These are phyloP conservation scores for Plenodomus biglobosus DNA, from an alignment of 2,329 filamentous ascomycete species.

Conservation along the genomic window DNA sequence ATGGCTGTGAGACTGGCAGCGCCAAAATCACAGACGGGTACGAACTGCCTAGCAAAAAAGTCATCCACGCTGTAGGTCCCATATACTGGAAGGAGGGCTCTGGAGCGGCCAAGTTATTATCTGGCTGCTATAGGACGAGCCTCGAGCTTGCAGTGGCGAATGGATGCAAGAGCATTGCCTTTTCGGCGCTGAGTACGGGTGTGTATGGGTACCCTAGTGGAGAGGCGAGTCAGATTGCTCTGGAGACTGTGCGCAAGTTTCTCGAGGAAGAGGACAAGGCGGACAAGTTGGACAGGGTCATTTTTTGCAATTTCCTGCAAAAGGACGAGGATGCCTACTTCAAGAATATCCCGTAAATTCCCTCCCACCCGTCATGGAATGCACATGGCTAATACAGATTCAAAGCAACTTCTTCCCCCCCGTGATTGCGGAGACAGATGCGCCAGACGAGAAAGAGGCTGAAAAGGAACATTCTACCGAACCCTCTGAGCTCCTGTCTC, in stretches of 20 bases:
- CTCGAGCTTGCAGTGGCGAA: conserved; percentile 71
- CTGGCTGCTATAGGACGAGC: conserved; percentile 68
- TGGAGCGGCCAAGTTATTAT: conserved; percentile 50
- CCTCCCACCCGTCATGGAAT: not conserved
- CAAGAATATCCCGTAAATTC: conserved; percentile 67
- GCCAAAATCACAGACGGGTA: conserved; percentile 84
- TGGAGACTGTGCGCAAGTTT: conserved; percentile 61
- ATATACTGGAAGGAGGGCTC: conserved; percentile 60
- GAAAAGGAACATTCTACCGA: conserved; percentile 33
- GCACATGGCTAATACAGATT: conserved; percentile 5
- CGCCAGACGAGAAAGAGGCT: conserved; percentile 9
- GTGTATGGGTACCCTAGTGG: conserved; percentile 82
- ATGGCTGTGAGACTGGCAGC: conserved; percentile 73
- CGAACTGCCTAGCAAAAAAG: conserved; percentile 69
- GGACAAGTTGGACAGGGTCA: conserved; percentile 65
- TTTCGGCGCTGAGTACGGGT: conserved; percentile 83
- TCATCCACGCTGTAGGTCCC: conserved; percentile 92
- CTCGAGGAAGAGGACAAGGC: conserved; percentile 50
- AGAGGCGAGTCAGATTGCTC: conserved; percentile 72
- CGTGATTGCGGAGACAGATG: conserved; percentile 8
- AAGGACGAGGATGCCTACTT: conserved; percentile 79
- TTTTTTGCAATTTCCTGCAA: conserved; percentile 81
- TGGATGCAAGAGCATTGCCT: conserved; percentile 72
- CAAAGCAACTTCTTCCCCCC: conserved; percentile 43
- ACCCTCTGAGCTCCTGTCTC: conserved; percentile 42